A percentile compares a stretch with the other conserved stretches of the same genome.
phyloP scores from a whole-genome alignment of 148 eudicot species.

The Arbutus unedo region DNA sequence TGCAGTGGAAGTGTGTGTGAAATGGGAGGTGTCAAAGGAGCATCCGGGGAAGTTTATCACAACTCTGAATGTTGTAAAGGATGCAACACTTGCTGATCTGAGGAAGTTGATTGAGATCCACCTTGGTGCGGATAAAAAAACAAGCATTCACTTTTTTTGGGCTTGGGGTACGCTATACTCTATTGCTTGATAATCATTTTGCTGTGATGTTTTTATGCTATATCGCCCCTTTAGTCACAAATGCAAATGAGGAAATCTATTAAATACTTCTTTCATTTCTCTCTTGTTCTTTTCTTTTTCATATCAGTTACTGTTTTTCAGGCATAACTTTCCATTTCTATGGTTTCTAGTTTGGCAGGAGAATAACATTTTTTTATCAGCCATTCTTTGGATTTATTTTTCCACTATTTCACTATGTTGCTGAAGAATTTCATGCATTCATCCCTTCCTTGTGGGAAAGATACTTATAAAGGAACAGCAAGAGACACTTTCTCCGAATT shows the following conservation, averaged over 20 bases:
- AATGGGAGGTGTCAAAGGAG: constrained; percentile 88
- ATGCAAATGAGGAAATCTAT: not conserved
- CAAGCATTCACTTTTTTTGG: constrained; percentile 74
- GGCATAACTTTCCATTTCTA: not conserved
- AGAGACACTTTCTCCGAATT: too few relatives aligned
- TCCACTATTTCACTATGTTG: too few relatives aligned
- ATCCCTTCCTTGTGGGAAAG: not conserved
- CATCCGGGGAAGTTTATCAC: constrained; percentile 61
- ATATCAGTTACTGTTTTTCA: not conserved
- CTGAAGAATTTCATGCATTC: too few relatives aligned
- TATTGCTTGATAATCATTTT: not conserved
- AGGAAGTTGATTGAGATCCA: constrained; percentile 75
- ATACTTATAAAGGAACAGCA: too few relatives aligned
- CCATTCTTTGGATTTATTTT: too few relatives aligned
- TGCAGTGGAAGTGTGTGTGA: constrained; percentile 61
- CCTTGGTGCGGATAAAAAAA: constrained; percentile 63
- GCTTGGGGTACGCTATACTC: constrained; percentile 48
- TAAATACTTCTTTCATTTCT: not conserved
- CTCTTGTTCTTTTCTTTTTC: not conserved
- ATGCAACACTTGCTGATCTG: constrained; percentile 76
- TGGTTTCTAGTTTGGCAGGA: not conserved
- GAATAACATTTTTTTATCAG: not conserved
- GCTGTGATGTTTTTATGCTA: not conserved
- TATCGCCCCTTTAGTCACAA: not conserved
- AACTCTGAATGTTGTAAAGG: constrained; percentile 57